Evolutionary conservation across 208 protist genomes (phyloP), one percentile per base, ranked within the genome.

Genomic region (Strigomonas culicis): DNA sequence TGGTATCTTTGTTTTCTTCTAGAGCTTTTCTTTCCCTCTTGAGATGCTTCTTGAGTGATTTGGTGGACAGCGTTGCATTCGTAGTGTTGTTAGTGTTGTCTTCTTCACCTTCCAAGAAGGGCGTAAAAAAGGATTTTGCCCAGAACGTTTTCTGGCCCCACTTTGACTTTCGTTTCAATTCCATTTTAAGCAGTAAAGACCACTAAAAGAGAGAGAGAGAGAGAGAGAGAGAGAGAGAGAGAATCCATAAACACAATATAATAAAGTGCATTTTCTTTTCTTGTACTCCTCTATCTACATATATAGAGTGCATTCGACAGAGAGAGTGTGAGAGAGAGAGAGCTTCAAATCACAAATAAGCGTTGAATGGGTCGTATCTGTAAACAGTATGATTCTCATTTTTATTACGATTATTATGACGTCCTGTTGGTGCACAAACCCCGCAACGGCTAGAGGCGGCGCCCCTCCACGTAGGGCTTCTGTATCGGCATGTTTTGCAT

Each of bases 401-500:
- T 25, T 59, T 59, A 34, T 59, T 66, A 39, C 32, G 1, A 64
- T 63, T 28, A 28, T 41, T 60, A 55, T 44, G n/a, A 51, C 43
- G n/a, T 31, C 8, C 24, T 19, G 7, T 51, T 50, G 17, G 8
- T 63, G 7, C 36, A 24, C 50, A n/a, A n/a, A n/a, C 34, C 19
- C 56, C 32, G 10, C 4, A 56, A 8, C 11, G 25, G 2, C 62
- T 72, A 88, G 21, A 89, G 58, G 7, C 50, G 52, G 11, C 86
- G 77, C 27, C 86, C 86, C 49, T 79, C 70, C 3, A 95, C 86
- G 64, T 95, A 95, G 4, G 89, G 89, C 59, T 85, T 73, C 0
- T 84, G 82, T n/a, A 95, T 80, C 7, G 74, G 84, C 63, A 84
- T 77, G 60, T 91, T 95, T 28, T 92, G 82, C 73, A 81, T 75